Evolutionary conservation across 2,329 filamentous ascomycete genomes (phyloP).

Genomic region (Colletotrichum gigasporum): DNA sequence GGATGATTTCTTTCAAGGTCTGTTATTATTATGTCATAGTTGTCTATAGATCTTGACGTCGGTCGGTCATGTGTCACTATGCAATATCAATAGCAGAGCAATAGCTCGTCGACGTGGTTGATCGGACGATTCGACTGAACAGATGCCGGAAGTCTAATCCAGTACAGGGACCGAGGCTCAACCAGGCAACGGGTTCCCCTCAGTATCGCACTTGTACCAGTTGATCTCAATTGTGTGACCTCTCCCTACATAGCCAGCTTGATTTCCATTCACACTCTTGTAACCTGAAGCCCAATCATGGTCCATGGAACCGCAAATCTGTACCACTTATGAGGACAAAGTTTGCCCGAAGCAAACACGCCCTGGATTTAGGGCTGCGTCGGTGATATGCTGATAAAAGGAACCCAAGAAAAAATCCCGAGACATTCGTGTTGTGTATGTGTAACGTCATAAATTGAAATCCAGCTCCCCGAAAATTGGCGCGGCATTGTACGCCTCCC

Average conservation of each 20-base stretch:
- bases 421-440: background rate
- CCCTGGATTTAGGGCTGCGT: too few relatives aligned
- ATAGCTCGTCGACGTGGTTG: too few relatives aligned
- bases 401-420: background rate
- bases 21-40: background rate
- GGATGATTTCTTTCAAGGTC: background rate
- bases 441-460: background rate
- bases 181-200: background rate
- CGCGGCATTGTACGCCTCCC: too few relatives aligned
- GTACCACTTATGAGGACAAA: too few relatives aligned
- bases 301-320: too few relatives aligned
- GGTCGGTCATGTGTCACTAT: background rate
- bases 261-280: too few relatives aligned
- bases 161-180: background rate
- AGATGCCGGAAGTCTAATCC: background rate
- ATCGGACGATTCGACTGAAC: constrained; percentile 6
- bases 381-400: background rate
- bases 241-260: too few relatives aligned
- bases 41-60: background rate
- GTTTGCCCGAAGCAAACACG: too few relatives aligned
- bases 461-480: background rate
- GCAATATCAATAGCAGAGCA: background rate
- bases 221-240: too few relatives aligned
- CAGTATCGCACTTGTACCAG: too few relatives aligned
- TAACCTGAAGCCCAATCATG: too few relatives aligned